Base-by-base conservation (phyloP, 768 basidiomycete species). In the Kwoniella sp. region DNA sequence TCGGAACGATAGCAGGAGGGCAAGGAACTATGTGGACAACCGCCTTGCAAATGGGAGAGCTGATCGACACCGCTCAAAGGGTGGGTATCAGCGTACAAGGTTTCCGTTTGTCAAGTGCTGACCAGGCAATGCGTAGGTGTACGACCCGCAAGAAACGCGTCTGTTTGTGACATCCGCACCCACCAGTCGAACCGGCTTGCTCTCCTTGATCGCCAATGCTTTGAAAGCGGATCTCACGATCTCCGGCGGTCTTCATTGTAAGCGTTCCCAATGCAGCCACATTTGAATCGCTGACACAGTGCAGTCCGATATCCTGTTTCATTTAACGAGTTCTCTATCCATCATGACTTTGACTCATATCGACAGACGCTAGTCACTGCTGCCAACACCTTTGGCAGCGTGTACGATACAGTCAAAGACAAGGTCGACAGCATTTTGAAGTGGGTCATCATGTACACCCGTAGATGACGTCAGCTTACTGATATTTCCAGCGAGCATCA, bases 1-100 rank as follows among this genome's bases (percentile, higher is more conserved):
- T 78, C 38, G 92, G 89, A 10, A 96, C 93, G n/a, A 95, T 99
- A 59, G 93, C 95, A 0, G 95, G 95, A 29, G 95, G 91, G 1
- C 87, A 89, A 67, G 95, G 95, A 26, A 98, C 92, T 17, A 93
- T 98, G 85, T 99, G 95, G 95, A 88, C 89, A 0, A 98, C 93
- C 0, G 88, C 89, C 4, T 81, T 99, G 22, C 95, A 99, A 74
- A 88, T 99, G 33, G 95, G 95, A 53, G 93, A 99, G 74, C 86
- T 99, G 44, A 87, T 98, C 40, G 95, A 98, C 74, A 98, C 92
- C 2, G 89, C 95, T 0, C 89, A 93, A 71, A 83, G 90, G 57
- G 89, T 92, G 44, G 53, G 75, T 27, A 11, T 10, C n/a, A 27
- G 2, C 25, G 39, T 7, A 36, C 31, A 20, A 1, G n/a, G n/a